Evolutionary conservation across 2,329 filamentous ascomycete species (phyloP), one percentile per base, ranked within the genome.

Genomic region (Neonectria ditissima): DNA sequence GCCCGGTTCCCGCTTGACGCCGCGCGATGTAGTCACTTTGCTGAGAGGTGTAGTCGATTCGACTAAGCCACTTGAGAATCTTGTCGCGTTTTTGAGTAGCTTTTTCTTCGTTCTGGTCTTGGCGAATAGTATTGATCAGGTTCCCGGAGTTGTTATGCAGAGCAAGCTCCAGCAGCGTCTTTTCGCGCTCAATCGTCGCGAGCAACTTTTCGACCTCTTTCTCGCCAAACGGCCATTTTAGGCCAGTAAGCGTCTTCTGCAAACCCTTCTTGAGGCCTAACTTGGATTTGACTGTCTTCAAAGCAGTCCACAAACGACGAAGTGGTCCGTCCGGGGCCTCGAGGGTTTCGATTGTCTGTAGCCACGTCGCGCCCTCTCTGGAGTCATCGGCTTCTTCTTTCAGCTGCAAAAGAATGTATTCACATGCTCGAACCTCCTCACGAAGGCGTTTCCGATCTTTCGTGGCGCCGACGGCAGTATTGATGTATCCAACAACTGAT

Each of bases 401-500:
- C 4, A 73, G 43, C 41, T 69, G 58, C 9, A 56, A 59, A 28
- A 74, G 70, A 11, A 68, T 51, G 37, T 13, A 11, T 18, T 69
- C 67, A 57, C 71, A 73, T 1, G 59, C 61, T 16, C 45, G 37
- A 1, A 72, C 30, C 22, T 70, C 70, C 11, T 67, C 54, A 26
- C 65, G 67, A 5, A 72, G 59, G 5, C 60, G 26, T n/a, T 43
- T 65, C 16, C 67, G 58, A 16, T 67, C 65, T 11, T 67, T 61
- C 10, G 56, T 50, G 1, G 67, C 64, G 22, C 70, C 69, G 16
- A 51, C 24, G 7, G 66, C 63, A 7, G 43, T n/a, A 16, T 50
- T 69, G n/a, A 73, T 65, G 50, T 68, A 72, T 26, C 63, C 47
- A 47, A 68, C 54, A 7, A 73, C 69, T 26, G 66, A 50, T 5